Conservation (phyloP, 768 basidiomycete genomes). For the Mycena alexandri region DNA sequence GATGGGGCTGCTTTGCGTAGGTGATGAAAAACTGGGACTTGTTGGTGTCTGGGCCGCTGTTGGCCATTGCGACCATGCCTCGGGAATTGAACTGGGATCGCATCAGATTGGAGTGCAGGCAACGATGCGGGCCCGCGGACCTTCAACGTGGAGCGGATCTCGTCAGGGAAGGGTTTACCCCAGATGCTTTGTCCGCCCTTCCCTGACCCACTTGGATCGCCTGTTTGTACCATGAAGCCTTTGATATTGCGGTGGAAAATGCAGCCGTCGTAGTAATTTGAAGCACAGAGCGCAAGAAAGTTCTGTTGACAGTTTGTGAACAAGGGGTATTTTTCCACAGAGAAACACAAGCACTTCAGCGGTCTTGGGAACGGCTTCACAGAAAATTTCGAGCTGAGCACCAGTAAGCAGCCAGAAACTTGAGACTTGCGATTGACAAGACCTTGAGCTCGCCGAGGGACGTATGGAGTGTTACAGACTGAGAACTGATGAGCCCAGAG, state of each 20-base stretch:
- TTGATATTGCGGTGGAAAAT: slow-evolving; percentile 96
- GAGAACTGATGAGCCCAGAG: slow-evolving; percentile 21
- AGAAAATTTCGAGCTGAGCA: slow-evolving; percentile 92
- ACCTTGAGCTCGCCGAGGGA: slow-evolving; percentile 97
- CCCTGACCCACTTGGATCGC: slow-evolving; percentile 89
- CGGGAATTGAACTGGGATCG: slow-evolving; percentile 88
- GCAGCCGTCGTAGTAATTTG: slow-evolving; percentile 86
- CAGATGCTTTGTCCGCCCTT: slow-evolving; percentile 98
- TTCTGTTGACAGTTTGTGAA: slow-evolving; percentile 66
- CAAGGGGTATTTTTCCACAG: slow-evolving; percentile 24
- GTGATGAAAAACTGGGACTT: slow-evolving; percentile 93
- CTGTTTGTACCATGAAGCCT: slow-evolving; percentile 96
- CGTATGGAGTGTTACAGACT: slow-evolving; percentile 97
- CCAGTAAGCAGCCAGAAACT: slow-evolving; percentile 11
- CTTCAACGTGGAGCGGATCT: slow-evolving; percentile 94
- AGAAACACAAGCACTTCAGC: slow-evolving; percentile 75
- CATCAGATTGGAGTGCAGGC: slow-evolving; percentile 36
- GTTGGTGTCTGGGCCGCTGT: slow-evolving; percentile 94
- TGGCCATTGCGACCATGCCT: slow-evolving; percentile 98
- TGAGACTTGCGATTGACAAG: slow-evolving; percentile 2
- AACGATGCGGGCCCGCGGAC: slow-evolving; percentile 54
- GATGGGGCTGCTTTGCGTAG: slow-evolving; percentile 92
- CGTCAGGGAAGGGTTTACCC: slow-evolving; percentile 93
- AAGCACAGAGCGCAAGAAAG: slow-evolving; percentile 94
- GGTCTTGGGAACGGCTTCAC: slow-evolving; percentile 95